Percentiles rank a stretch among this genome's conserved stretches.
These are phyloP conservation scores for Pseudisothecium myosuroides DNA, from an alignment of 225 moss, liverwort and hornwort genomes.

Conservation along the genomic window DNA sequence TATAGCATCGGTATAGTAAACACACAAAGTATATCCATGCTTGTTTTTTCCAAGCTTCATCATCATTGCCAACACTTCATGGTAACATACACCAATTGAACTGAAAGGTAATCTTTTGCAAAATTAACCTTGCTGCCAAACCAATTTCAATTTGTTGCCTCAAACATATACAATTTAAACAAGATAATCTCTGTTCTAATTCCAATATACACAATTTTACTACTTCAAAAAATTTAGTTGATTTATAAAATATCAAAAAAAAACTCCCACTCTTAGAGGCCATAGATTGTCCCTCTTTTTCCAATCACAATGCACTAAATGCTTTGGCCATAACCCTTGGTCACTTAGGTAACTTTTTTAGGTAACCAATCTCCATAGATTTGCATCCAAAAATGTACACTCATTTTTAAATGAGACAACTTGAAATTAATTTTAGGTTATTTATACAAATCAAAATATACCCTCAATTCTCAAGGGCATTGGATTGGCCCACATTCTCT, in stretches of 20 bases:
- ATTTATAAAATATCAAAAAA: not conserved
- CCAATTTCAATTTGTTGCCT: not conserved
- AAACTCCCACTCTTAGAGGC: fast-evolving
- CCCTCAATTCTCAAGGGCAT: not conserved
- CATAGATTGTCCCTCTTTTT: not conserved
- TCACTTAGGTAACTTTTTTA: not conserved
- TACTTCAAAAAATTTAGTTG: not conserved
- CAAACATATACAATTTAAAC: not conserved
- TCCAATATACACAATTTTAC: not conserved
- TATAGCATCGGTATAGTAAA: no score
- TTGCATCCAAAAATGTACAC: not conserved
- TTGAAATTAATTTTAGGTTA: not conserved
- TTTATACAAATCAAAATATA: not conserved
- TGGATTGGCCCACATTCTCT: not conserved
- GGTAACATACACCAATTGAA: not conserved
- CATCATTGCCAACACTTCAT: not conserved
- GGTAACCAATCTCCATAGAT: fast-evolving
- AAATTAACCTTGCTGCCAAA: not conserved
- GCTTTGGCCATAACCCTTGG: fast-evolving
- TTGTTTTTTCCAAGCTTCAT: not conserved
- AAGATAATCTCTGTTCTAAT: fast-evolving
- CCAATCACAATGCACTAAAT: not conserved
- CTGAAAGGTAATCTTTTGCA: not conserved
- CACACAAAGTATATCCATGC: not conserved
- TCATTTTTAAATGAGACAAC: not conserved